Evolutionary conservation across 2,329 filamentous ascomycete genomes (phyloP), one percentile per base, ranked within the genome.

Genomic region (Alternaria gansuensis): DNA sequence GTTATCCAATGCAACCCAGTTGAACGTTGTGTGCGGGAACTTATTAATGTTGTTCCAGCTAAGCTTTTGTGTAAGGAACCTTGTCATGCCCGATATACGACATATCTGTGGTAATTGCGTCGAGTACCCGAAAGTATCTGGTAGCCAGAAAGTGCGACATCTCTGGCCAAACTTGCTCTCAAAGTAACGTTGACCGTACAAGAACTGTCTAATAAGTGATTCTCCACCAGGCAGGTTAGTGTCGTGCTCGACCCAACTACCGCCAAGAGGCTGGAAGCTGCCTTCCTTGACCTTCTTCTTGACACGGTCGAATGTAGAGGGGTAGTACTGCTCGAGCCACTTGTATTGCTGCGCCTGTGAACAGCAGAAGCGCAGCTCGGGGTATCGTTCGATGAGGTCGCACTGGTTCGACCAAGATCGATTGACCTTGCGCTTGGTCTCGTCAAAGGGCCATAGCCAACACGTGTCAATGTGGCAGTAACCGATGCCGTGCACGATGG

Each of bases 21-120:
- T 97, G 84, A 99, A 99, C 0, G 95, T 98, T 5, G 95, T 98
- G 75, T 98, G 95, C 0, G 95, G 95, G 80, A 98, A 99, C 74
- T 91, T 96, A 81, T 98, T 98, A 84, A 98, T 98, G 77, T 98
- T 98, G 82, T 98, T 98, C 95, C 95, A 99, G 82, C 94, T 98
- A 59, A 99, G 83, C 81, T 99, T 99, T 78, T 99, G 95, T 0
- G 95, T 99, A 72, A 99, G 90, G 82, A 99, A 99, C 33, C 94
- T 88, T 57, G 87, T 91, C 95, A 99, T 98, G 21, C 93, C 94
- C n/a, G 95, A 91, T 28, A 97, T 82, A 3, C 94, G 90, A 75
- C 93, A 98, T 40, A 99, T 83, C 74, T 99, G 95, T 11, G 95
- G 95, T 40, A 99, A 85, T 78, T 99, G 95, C 49, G 90, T 90